Evolutionary conservation across 2,329 filamentous ascomycete species (phyloP).

Genomic region (Fragosphaeria purpurea): DNA sequence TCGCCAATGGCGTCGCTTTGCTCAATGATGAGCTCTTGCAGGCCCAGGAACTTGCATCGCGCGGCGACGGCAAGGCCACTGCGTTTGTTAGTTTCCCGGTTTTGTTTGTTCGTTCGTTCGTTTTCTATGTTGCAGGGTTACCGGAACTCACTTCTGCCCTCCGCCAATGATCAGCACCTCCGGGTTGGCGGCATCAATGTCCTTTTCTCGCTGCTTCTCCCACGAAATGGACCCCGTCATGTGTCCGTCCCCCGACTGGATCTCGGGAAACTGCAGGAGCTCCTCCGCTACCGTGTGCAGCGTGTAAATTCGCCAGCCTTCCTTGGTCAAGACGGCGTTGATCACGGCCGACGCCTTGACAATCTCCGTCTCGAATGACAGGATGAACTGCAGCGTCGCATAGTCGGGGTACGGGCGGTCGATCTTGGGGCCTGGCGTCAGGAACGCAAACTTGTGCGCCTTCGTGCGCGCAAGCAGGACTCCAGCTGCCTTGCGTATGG

Average conservation of each 20-base stretch:
- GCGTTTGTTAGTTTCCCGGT: too few species aligned
- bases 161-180: constrained; percentile 18
- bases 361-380: constrained; percentile 22
- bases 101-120: not conserved
- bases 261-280: constrained; percentile 22
- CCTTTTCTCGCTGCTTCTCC: constrained; percentile 20
- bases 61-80: constrained; percentile 26
- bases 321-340: constrained; percentile 22
- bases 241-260: constrained; percentile 20
- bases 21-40: constrained; percentile 29
- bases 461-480: constrained; percentile 22
- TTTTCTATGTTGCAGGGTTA: not conserved
- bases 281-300: constrained; percentile 24
- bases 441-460: constrained; percentile 18
- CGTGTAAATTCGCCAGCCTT: constrained; percentile 25
- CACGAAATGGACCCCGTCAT: constrained; percentile 23
- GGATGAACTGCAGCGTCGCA: constrained; percentile 20
- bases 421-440: constrained; percentile 15
- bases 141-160: constrained; percentile 7
- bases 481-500: constrained; percentile 22
- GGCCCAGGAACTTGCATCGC: constrained; percentile 15
- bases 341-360: constrained; percentile 21
- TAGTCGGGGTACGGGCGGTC: constrained; percentile 20
- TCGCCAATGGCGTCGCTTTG: constrained; percentile 33
- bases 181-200: constrained; percentile 15